phyloP scores from a whole-genome alignment of 257 asterid genomes.

The Anisodus acutangulus region DNA sequence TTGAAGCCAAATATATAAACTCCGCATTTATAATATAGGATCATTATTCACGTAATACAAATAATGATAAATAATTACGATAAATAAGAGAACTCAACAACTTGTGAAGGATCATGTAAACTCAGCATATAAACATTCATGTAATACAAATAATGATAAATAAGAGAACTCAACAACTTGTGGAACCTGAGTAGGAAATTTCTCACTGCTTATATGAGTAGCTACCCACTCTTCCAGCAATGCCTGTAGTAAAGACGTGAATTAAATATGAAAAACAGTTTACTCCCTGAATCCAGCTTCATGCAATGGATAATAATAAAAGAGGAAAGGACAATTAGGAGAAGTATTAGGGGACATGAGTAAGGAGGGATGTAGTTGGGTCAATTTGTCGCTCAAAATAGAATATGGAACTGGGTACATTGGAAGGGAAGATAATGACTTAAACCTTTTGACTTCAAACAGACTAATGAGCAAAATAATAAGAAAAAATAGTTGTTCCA shows the following conservation, averaged over 20 bases:
- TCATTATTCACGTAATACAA: too few relatives aligned
- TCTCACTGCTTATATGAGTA: constrained; percentile 64
- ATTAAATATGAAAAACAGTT: constrained; percentile 14
- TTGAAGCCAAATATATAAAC: neutral
- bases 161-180: constrained; percentile 31
- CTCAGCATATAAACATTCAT: neutral
- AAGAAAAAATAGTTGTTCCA: constrained; percentile 4
- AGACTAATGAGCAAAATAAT: neutral
- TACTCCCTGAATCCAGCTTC: neutral
- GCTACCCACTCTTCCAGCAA: constrained; percentile 96
- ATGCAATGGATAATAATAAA: neutral
- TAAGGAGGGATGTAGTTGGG: neutral
- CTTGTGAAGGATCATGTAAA: too few relatives aligned
- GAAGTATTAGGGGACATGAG: neutral
- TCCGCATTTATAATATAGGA: too few relatives aligned
- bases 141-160: constrained; percentile 18
- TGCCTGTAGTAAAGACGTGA: constrained; percentile 55
- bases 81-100: too few relatives aligned
- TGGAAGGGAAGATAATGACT: constrained; percentile 7
- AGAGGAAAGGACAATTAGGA: neutral
- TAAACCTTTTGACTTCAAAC: neutral
- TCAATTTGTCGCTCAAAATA: neutral
- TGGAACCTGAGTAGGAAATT: constrained; percentile 76
- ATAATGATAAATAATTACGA: too few relatives aligned
- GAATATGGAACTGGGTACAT: neutral